phyloP scores from a whole-genome alignment of 2,329 filamentous ascomycete species.

The Diaporthe vexans region DNA sequence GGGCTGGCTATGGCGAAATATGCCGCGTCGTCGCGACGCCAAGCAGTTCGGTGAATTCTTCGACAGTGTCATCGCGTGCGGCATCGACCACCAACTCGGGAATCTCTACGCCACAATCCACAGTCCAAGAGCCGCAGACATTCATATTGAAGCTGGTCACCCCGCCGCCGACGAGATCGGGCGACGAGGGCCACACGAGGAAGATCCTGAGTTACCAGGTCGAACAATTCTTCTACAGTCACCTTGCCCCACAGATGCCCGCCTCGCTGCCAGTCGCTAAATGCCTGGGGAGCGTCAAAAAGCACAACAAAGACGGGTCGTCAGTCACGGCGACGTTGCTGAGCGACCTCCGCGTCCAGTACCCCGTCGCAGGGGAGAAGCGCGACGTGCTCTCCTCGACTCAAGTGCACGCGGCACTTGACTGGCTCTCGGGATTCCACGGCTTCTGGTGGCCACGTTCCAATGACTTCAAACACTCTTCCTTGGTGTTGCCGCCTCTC shows the following conservation, averaged over 20 bases:
- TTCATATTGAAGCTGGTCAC: constrained; percentile 69
- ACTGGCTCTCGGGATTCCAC: constrained; percentile 76
- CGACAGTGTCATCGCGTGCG: background rate
- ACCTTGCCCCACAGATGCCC: constrained; percentile 65
- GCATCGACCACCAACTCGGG: background rate
- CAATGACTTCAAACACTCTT: constrained; percentile 46
- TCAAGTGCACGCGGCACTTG: constrained; percentile 67
- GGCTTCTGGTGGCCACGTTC: constrained; percentile 62
- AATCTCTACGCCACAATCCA: constrained; percentile 33
- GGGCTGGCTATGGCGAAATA: constrained; percentile 69
- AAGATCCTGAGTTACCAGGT: constrained; percentile 78
- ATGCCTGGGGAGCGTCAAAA: constrained; percentile 61
- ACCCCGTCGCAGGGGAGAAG: constrained; percentile 70
- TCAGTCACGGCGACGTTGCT: constrained; percentile 67
- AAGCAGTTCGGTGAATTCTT: background rate
- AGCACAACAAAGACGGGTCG: constrained; percentile 42
- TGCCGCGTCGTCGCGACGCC: constrained; percentile 65
- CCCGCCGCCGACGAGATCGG: constrained; percentile 43
- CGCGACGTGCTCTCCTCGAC: constrained; percentile 58
- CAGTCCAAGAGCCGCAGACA: constrained; percentile 54
- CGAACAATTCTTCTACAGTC: constrained; percentile 75
- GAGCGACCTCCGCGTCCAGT: constrained; percentile 67
- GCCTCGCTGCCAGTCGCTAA: constrained; percentile 62
- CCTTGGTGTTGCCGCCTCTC: constrained; percentile 66
- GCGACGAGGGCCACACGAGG: constrained; percentile 72